Percentiles rank a stretch among this genome's conserved stretches.
Evolutionary conservation across 78 protist genomes (phyloP).

Genomic region (Guillardia theta): DNA sequence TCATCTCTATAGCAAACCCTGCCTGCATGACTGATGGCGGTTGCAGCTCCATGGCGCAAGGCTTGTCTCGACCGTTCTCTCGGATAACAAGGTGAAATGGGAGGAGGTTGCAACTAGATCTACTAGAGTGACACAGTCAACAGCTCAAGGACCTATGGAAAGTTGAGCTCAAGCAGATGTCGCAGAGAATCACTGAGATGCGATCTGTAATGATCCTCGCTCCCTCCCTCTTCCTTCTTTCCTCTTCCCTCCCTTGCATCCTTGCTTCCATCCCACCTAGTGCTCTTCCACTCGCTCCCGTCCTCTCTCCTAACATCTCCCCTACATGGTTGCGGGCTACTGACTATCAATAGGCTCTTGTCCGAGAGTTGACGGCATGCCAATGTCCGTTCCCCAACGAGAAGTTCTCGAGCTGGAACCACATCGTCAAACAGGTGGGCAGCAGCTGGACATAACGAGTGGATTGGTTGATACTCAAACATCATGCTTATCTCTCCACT

Average conservation of each 20-base stretch:
- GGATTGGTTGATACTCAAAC: no score
- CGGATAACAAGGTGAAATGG: not conserved
- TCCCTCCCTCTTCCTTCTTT: not conserved
- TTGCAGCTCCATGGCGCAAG: slow-evolving; percentile 14
- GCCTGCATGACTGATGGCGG: no score
- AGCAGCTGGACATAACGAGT: no score
- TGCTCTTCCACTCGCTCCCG: not conserved
- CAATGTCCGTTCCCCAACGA: not conserved
- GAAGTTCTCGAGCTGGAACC: not conserved
- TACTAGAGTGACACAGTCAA: no score
- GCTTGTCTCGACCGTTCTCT: not conserved
- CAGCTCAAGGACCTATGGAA: not conserved
- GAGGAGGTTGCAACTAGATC: no score
- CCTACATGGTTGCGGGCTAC: no score
- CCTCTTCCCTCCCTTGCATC: not conserved
- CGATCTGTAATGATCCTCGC: no score
- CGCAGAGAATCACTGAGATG: not conserved
- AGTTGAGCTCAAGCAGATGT: not conserved
- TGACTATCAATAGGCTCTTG: no score
- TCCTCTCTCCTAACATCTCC: no score
- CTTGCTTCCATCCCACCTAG: not conserved
- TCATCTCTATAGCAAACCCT: no score
- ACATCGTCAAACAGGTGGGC: no score
- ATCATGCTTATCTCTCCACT: no score
- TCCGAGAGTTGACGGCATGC: not conserved